phyloP scores from a whole-genome alignment of 176 grass and related monocot genomes.

The Metroxylon sagu region DNA sequence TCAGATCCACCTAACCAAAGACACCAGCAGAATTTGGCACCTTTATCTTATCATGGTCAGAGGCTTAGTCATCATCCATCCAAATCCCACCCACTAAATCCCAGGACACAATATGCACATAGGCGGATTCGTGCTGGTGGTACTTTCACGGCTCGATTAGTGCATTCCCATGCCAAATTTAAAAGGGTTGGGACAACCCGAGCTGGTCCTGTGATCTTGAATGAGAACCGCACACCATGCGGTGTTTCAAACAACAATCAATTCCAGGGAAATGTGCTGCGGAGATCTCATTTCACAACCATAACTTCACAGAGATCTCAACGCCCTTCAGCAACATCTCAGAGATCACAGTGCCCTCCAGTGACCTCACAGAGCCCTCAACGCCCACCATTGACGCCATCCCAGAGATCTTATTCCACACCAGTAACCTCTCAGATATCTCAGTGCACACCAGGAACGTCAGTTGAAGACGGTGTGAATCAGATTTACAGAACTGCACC shows the following conservation, averaged over 20 bases:
- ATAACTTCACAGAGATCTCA: background rate
- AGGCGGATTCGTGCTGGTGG: background rate
- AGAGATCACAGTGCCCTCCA: too few species aligned
- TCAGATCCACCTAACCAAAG: background rate
- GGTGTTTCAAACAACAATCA: background rate
- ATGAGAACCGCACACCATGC: background rate
- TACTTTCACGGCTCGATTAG: conserved; percentile 20
- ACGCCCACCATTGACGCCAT: background rate
- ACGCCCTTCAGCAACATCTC: too few species aligned
- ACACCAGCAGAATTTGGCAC: background rate
- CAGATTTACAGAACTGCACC: conserved; percentile 14
- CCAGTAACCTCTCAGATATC: conserved; percentile 16
- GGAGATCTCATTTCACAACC: background rate
- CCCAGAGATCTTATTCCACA: conserved; percentile 45
- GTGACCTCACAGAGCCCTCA: too few species aligned
- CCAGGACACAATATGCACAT: background rate
- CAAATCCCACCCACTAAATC: conserved; percentile 6
- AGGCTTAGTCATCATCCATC: background rate
- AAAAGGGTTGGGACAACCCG: background rate
- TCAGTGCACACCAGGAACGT: conserved; percentile 20
- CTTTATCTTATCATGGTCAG: conserved; percentile 6
- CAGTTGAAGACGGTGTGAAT: conserved; percentile 15
- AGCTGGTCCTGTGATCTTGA: background rate
- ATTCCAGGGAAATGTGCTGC: background rate
- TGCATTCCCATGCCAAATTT: conserved; percentile 10